These are phyloP conservation scores for Triticum timopheevii DNA, from an alignment of 176 grass and related monocot genomes.

Conservation along the genomic window DNA sequence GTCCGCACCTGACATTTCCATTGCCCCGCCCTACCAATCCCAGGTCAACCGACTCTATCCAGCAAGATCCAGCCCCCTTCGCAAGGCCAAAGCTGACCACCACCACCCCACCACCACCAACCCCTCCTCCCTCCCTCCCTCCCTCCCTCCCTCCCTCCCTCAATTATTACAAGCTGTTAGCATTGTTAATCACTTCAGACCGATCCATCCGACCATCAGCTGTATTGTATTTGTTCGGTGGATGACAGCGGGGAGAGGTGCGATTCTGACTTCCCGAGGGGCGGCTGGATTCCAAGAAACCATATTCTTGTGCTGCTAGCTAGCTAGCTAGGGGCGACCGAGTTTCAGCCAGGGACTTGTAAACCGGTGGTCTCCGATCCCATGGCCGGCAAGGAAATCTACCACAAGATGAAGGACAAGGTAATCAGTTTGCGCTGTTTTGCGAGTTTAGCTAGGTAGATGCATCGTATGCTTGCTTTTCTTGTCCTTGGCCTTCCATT, in stretches of 20 bases:
- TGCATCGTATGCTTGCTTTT: not conserved
- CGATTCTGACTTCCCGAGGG: slow-evolving; percentile 10
- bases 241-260: slow-evolving; percentile 5
- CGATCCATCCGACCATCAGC: slow-evolving; percentile 16
- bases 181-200: slow-evolving; percentile 19
- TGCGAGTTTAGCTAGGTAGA: not conserved
- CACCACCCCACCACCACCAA: slow-evolving; percentile 6
- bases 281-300: slow-evolving; percentile 11
- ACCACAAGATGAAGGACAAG: slow-evolving; percentile 64
- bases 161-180: slow-evolving; percentile 33
- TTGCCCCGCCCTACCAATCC: slow-evolving; percentile 6
- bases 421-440: slow-evolving; percentile 22
- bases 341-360: slow-evolving; percentile 10
- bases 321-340: not conserved
- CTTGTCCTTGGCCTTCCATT: not conserved
- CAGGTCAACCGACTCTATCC: slow-evolving; percentile 41
- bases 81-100: not conserved
- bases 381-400: slow-evolving; percentile 71
- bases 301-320: not conserved
- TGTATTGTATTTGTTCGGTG: not conserved
- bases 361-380: not conserved
- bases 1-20: slow-evolving; percentile 21
- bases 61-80: slow-evolving; percentile 36
- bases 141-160: not conserved
- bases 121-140: not conserved